Evolutionary conservation across 208 protist species (phyloP).

Genomic region (Crithidia brevicula): DNA sequence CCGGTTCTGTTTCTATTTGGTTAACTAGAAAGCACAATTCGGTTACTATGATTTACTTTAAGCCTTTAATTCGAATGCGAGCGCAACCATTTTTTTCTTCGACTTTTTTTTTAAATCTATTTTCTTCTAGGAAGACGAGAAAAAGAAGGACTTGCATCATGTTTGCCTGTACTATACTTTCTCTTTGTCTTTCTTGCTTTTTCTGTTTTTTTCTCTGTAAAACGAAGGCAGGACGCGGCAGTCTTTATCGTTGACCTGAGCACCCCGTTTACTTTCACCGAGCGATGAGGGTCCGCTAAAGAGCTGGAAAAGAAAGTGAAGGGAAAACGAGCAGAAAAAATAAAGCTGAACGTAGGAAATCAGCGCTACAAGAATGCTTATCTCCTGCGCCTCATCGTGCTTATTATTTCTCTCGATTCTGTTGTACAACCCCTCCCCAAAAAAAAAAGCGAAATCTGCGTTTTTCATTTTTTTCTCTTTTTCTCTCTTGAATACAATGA

Average conservation of each 20-base stretch:
- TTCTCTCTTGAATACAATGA: background rate
- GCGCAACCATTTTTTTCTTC: slow-evolving; percentile 7
- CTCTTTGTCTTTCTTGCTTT: background rate
- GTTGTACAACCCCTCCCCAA: background rate
- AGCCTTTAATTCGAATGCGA: slow-evolving; percentile 10
- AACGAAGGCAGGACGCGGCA: background rate
- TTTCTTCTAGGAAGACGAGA: too few species aligned
- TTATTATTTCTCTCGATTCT: background rate
- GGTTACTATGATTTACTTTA: background rate
- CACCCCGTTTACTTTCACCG: background rate
- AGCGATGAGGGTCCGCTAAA: background rate
- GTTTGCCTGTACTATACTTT: background rate
- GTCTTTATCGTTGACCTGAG: background rate
- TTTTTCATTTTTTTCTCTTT: slow-evolving; percentile 4
- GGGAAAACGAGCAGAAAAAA: background rate
- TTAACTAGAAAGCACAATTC: background rate
- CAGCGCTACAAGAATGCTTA: background rate
- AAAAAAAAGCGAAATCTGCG: too few species aligned
- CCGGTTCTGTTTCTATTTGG: background rate
- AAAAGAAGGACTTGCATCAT: too few species aligned
- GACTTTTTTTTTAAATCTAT: background rate
- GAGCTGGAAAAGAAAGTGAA: background rate
- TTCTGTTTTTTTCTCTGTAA: background rate
- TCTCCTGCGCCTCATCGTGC: background rate
- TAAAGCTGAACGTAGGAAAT: background rate